Base-by-base conservation (phyloP, 2,329 filamentous ascomycete genomes). In the Gnomoniopsis sp. region DNA sequence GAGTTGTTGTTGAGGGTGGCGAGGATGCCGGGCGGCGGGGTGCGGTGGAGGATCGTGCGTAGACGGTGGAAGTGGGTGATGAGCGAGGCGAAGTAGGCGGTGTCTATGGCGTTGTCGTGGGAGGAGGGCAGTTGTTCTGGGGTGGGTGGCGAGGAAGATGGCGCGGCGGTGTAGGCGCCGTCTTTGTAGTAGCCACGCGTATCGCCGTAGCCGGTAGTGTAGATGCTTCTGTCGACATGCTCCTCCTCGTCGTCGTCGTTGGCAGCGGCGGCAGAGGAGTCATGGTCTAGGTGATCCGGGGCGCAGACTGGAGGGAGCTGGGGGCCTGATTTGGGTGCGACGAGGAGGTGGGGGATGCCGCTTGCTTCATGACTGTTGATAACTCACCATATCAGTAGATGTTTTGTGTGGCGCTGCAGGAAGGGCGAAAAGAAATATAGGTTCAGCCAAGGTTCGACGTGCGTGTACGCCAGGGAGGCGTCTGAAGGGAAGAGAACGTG, bases 111-210 rank as follows among this genome's bases (percentile, higher is more conserved):
- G 51, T 68, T 62, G 15, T 65, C 58, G 1, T 61, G 59, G 14
- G 63, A 62, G 23, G 69, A 65, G 10, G 62, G 8, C n/a, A n/a
- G n/a, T n/a, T n/a, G n/a, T n/a, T n/a, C n/a, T 66, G 63, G 21
- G 19, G 48, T 70, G 63, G 23, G 64, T 64, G 30, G 12, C 60
- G 30, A 72, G 67, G 19, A 8, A 19, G 19, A 12, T 2, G 84
- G 80, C 2, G 81, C 77, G 3, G 87, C 89, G 23, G 88, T 84
- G 70, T 91, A 96, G 41, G 90, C 89, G 51, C 91, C 92, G 65
- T 96, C 90, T 17, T 86, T 77, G 70, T 90, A 95, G 68, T 85
- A 87, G 12, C 88, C 89, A 57, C 82, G 74, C 22, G 78, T 75
- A 66, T 88, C 83, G 55, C 80, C 79, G 21, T 72, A 62, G 6